phyloP scores from a whole-genome alignment of 2,329 filamentous ascomycete genomes.

The Aspergillus pseudotamarii region DNA sequence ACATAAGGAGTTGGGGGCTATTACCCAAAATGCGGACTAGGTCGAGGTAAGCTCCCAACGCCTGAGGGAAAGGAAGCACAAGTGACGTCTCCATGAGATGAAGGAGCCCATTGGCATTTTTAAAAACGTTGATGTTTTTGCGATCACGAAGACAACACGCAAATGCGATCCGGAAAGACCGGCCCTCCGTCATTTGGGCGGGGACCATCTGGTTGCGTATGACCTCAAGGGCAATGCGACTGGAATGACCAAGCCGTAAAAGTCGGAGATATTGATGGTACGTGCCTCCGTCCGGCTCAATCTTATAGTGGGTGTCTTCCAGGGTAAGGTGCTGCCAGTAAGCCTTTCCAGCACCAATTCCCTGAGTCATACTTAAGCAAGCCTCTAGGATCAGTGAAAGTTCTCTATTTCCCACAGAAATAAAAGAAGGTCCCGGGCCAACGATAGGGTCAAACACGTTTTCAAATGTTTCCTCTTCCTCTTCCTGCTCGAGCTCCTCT shows the following conservation, averaged over 20 bases:
- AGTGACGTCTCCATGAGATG: constrained; percentile 58
- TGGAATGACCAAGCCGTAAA: constrained; percentile 67
- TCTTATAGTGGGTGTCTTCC: constrained; percentile 47
- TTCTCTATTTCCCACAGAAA: constrained; percentile 55
- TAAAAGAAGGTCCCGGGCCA: constrained; percentile 34
- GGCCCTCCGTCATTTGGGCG: constrained; percentile 44
- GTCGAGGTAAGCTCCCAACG: constrained; percentile 33
- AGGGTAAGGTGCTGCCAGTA: constrained; percentile 79
- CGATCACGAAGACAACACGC: constrained; percentile 74
- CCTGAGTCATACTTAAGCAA: constrained; percentile 59
- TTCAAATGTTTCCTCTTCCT: constrained; percentile 32
- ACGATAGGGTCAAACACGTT: constrained; percentile 41
- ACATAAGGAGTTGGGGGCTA: constrained; percentile 32
- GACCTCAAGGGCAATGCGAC: constrained; percentile 61
- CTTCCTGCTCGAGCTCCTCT: constrained; percentile 19
- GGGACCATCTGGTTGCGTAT: constrained; percentile 58
- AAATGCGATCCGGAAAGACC: constrained; percentile 73
- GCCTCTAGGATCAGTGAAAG: constrained; percentile 71
- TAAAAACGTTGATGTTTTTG: constrained; percentile 70
- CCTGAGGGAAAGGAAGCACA: constrained; percentile 33
- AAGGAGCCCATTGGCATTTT: constrained; percentile 66
- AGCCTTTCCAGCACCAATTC: constrained; percentile 63
- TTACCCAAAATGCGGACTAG: constrained; percentile 29
- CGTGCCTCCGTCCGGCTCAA: constrained; percentile 73
- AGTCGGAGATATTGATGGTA: constrained; percentile 69